phyloP scores from a whole-genome alignment of 345 rosid genomes.

The Cardamine occulta region DNA sequence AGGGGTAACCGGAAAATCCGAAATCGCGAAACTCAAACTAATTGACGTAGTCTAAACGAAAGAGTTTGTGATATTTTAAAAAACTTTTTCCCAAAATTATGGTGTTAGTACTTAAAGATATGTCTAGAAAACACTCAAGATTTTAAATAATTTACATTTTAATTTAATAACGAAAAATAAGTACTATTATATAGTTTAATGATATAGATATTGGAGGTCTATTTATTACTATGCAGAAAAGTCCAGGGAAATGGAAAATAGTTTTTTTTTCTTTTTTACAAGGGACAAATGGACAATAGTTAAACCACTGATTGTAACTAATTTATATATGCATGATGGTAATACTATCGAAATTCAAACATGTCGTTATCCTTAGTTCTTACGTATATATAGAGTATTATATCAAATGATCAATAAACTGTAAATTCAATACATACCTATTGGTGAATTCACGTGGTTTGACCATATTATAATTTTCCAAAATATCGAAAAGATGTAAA shows the following conservation, averaged over 20 bases:
- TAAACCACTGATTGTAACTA: neutral
- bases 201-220: neutral
- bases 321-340: neutral
- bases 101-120: neutral
- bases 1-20: neutral
- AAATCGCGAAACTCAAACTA: neutral
- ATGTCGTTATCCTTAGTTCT: conserved; percentile 14
- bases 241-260: conserved; percentile 17
- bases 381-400: conserved; percentile 6
- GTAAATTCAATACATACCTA: conserved; percentile 35
- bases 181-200: neutral
- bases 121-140: neutral
- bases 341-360: conserved; percentile 18
- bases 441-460: conserved; percentile 35
- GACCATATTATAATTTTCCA: conserved; percentile 27
- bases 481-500: conserved; percentile 12
- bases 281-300: neutral
- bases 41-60: neutral
- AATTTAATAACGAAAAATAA: neutral
- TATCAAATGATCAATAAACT: conserved; percentile 9
- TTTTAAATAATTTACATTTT: neutral
- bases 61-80: neutral
- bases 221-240: conserved; percentile 26
- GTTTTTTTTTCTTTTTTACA: no score
- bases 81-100: neutral